A percentile compares a stretch with the other conserved stretches of the same genome.
Conservation (phyloP, 106 monocot genomes). For the Xerophyta viscosa region DNA sequence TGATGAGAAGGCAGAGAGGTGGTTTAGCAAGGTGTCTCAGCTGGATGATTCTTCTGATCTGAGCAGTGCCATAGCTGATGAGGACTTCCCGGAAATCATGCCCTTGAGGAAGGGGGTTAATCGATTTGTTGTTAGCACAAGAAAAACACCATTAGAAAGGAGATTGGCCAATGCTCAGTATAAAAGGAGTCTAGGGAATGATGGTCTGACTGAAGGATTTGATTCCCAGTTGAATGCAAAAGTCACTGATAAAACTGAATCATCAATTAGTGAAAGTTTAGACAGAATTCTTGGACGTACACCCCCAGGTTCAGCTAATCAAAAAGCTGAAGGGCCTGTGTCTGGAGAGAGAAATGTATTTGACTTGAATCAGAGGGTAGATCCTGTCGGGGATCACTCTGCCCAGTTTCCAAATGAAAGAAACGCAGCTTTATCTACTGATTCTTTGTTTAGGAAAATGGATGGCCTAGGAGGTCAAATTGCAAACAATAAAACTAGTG, state of each 20-base stretch:
- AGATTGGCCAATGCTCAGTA: conserved; percentile 39
- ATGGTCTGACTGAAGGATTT: not conserved
- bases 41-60: conserved; percentile 19
- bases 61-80: conserved; percentile 17
- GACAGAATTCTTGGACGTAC: conserved; percentile 73
- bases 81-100: conserved; percentile 86
- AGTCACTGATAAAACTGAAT: conserved; percentile 12
- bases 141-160: conserved; percentile 52
- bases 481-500: conserved; percentile 7
- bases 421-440: too few species aligned
- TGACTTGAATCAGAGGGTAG: too few species aligned
- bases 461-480: not conserved
- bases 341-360: too few species aligned
- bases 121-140: conserved; percentile 62
- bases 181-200: conserved; percentile 8
- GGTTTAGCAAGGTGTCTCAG: conserved; percentile 40
- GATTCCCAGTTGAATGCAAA: conserved; percentile 6
- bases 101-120: conserved; percentile 87
- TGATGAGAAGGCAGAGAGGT: conserved; percentile 57
- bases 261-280: conserved; percentile 52
- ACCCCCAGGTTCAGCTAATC: conserved; percentile 13
- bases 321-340: too few species aligned
- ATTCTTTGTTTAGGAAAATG: not conserved
- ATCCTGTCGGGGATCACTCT: too few species aligned
- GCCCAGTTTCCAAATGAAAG: too few species aligned